Evolutionary conservation across 2,329 filamentous ascomycete species (phyloP).

Genomic region (Chaetomium olivaceum): DNA sequence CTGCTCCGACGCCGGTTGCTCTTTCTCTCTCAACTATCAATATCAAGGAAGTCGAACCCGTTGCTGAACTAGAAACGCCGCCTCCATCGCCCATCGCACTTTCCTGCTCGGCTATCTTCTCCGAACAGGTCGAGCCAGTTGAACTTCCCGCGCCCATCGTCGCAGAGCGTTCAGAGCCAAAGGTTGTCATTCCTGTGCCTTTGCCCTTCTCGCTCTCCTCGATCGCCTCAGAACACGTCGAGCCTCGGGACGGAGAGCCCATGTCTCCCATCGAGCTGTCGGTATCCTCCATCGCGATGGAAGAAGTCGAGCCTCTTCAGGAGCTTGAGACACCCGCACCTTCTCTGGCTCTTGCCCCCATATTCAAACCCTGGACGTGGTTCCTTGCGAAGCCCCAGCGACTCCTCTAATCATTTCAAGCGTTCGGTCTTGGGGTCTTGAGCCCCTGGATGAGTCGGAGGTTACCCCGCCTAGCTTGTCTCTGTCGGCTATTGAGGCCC

Average conservation of each 20-base stretch:
- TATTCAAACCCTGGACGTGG: constrained; percentile 37
- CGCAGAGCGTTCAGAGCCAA: constrained; percentile 15
- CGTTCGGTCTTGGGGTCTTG: constrained; percentile 35
- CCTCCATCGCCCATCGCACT: constrained; percentile 26
- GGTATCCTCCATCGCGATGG: constrained; percentile 39
- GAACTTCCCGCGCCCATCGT: constrained; percentile 29
- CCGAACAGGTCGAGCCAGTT: constrained; percentile 31
- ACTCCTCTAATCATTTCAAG: constrained; percentile 22
- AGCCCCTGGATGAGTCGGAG: constrained; percentile 31
- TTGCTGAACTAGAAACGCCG: constrained; percentile 28
- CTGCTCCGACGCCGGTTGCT: constrained; percentile 23
- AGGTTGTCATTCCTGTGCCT: constrained; percentile 12
- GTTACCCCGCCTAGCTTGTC: constrained; percentile 27
- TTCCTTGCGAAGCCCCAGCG: constrained; percentile 22
- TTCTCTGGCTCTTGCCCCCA: constrained; percentile 23
- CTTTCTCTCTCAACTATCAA: constrained; percentile 28
- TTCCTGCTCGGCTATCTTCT: constrained; percentile 18
- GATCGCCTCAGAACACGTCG: constrained; percentile 38
- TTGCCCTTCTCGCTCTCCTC: constrained; percentile 36
- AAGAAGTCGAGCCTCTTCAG: constrained; percentile 38
- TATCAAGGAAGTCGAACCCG: constrained; percentile 32
- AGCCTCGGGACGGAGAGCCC: constrained; percentile 36
- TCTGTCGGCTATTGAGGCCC: constrained; percentile 37
- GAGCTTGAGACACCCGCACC: constrained; percentile 27
- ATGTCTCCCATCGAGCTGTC: constrained; percentile 30